phyloP scores from a whole-genome alignment of 2,329 filamentous ascomycete genomes.

The Diplodia corticola region DNA sequence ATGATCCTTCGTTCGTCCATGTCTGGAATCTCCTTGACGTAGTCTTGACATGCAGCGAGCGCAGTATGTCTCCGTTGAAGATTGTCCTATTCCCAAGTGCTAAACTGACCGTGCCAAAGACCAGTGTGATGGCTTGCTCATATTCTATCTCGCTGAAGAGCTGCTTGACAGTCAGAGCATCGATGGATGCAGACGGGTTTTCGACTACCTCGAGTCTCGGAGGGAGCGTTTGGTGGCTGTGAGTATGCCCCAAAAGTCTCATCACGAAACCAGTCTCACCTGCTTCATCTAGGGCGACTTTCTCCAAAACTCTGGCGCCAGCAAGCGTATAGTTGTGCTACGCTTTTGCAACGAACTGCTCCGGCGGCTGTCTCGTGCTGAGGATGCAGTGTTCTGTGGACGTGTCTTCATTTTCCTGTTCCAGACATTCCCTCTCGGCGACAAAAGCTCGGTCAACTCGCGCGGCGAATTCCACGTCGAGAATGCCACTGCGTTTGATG shows the following conservation, averaged over 20 bases:
- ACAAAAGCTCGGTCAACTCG: conserved; percentile 96
- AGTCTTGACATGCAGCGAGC: conserved; percentile 82
- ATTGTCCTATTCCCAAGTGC: neutral
- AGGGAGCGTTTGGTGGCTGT: conserved; percentile 81
- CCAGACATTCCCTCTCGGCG: conserved; percentile 93
- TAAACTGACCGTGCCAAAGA: conserved; percentile 35
- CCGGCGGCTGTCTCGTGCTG: conserved; percentile 88
- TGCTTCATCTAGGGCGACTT: conserved; percentile 14
- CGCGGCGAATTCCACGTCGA: conserved; percentile 94
- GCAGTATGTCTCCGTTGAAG: conserved; percentile 57
- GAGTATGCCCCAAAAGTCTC: conserved; percentile 38
- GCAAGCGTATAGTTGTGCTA: conserved; percentile 87
- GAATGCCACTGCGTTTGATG: conserved; percentile 85
- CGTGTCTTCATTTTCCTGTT: conserved; percentile 98
- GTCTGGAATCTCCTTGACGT: conserved; percentile 96
- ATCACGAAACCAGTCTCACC: neutral
- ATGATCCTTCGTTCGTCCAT: conserved; percentile 73
- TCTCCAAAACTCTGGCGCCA: conserved; percentile 33
- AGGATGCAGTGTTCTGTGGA: conserved; percentile 96
- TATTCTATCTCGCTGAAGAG: conserved; percentile 92
- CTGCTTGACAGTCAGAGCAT: conserved; percentile 95
- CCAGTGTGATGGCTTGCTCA: conserved; percentile 71
- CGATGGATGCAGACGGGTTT: conserved; percentile 83
- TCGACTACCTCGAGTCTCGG: conserved; percentile 92
- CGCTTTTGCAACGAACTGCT: conserved; percentile 92